Evolutionary conservation across 1,284 basidiomycete genomes (phyloP).

Genomic region (Sporisorium scitamineum): DNA sequence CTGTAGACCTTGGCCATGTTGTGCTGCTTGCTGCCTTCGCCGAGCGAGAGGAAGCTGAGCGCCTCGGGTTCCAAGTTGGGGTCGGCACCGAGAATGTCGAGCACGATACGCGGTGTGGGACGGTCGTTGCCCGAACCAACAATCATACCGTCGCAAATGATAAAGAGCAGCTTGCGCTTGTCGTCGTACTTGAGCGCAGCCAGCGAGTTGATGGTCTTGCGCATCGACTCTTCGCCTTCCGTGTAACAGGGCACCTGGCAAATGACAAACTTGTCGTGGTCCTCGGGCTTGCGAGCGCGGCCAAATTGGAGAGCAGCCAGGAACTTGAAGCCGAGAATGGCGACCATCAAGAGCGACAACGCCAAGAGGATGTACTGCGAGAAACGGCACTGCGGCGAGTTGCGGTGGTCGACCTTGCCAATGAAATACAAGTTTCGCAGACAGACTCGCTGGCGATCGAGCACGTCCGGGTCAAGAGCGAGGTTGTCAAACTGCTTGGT

Average conservation of each 20-base stretch:
- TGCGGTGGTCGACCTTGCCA: slow-evolving; percentile 90
- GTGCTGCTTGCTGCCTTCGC: slow-evolving; percentile 94
- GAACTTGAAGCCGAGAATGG: slow-evolving; percentile 98
- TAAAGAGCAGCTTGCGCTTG: slow-evolving; percentile 92
- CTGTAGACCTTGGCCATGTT: slow-evolving; percentile 99
- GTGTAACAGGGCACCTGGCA: slow-evolving; percentile 99
- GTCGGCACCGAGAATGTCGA: slow-evolving; percentile 95
- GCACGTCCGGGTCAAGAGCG: slow-evolving; percentile 76
- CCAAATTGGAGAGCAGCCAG: slow-evolving; percentile 91
- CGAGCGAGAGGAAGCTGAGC: slow-evolving; percentile 90
- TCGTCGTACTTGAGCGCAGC: slow-evolving; percentile 96
- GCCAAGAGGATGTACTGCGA: slow-evolving; percentile 91
- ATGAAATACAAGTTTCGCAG: slow-evolving; percentile 91
- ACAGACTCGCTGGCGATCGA: slow-evolving; percentile 84
- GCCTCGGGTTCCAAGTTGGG: slow-evolving; percentile 93
- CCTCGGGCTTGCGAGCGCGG: slow-evolving; percentile 85
- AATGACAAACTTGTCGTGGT: slow-evolving; percentile 98
- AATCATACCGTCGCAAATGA: slow-evolving; percentile 99
- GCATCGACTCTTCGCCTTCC: slow-evolving; percentile 88
- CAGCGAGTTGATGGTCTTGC: slow-evolving; percentile 91
- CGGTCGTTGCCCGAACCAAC: slow-evolving; percentile 87
- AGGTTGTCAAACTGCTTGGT: slow-evolving; percentile 82
- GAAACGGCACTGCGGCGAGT: slow-evolving; percentile 90
- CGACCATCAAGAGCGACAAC: slow-evolving; percentile 90
- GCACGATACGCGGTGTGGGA: slow-evolving; percentile 79